Evolutionary conservation across 1,284 basidiomycete genomes (phyloP).

Genomic region (Pyrrhoderma noxium): DNA sequence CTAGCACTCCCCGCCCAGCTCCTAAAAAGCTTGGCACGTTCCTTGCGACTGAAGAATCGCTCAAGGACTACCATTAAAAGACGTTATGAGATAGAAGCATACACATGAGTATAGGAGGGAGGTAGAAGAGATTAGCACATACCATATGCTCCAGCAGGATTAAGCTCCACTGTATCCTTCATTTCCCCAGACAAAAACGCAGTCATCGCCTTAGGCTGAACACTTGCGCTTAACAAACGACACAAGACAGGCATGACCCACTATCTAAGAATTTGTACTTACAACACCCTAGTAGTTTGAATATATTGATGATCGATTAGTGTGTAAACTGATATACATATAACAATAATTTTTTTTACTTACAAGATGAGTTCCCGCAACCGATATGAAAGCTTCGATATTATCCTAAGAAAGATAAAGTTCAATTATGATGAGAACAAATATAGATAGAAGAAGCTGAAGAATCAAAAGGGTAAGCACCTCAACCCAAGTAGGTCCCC

Average conservation of each 20-base stretch:
- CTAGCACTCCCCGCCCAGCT: slow-evolving; percentile 94
- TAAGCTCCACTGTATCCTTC: slow-evolving; percentile 92
- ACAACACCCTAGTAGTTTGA: slow-evolving; percentile 54
- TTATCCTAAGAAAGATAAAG: slow-evolving; percentile 44
- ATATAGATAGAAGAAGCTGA: background rate
- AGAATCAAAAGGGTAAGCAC: slow-evolving; percentile 32
- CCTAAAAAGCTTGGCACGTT: slow-evolving; percentile 87
- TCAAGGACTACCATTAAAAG: slow-evolving; percentile 51
- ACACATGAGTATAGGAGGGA: too few species aligned
- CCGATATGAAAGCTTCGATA: slow-evolving; percentile 74
- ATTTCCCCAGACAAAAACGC: slow-evolving; percentile 93
- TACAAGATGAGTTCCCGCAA: slow-evolving; percentile 85
- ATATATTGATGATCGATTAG: too few species aligned
- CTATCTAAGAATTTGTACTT: too few species aligned
- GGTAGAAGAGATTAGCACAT: slow-evolving; percentile 17
- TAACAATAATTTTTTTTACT: too few species aligned
- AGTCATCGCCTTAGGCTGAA: slow-evolving; percentile 87
- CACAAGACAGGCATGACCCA: too few species aligned
- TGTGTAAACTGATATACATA: too few species aligned
- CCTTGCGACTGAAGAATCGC: slow-evolving; percentile 84
- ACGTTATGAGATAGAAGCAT: too few species aligned
- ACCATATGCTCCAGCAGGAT: slow-evolving; percentile 82
- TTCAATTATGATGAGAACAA: background rate
- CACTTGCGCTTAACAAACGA: background rate
- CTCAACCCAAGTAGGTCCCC: slow-evolving; percentile 90